Evolutionary conservation across 2,329 filamentous ascomycete species (phyloP).

Genomic region (Immersiporthe knoxdaviesiana): DNA sequence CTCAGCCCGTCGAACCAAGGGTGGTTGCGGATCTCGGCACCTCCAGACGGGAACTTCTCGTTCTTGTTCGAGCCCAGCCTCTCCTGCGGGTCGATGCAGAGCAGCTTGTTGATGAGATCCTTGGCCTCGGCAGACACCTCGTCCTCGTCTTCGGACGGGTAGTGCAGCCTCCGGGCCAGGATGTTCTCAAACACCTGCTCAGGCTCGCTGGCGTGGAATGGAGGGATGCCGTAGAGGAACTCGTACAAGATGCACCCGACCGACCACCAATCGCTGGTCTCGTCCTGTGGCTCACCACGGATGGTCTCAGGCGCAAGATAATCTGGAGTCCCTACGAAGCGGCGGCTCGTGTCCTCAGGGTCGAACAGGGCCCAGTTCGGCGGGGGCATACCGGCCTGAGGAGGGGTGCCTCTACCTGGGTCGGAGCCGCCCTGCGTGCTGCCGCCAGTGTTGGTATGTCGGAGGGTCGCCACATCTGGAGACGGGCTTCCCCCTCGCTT

Average conservation of each 20-base stretch:
- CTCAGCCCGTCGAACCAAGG: constrained; percentile 86
- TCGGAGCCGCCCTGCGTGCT: constrained; percentile 48
- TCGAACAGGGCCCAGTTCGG: constrained; percentile 94
- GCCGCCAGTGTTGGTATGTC: constrained; percentile 52
- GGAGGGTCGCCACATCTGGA: constrained; percentile 74
- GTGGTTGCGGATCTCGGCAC: constrained; percentile 87
- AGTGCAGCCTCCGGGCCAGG: constrained; percentile 83
- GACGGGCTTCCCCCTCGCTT: constrained; percentile 73
- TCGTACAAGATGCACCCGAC: constrained; percentile 98
- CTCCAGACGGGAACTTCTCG: constrained; percentile 81
- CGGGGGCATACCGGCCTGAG: constrained; percentile 74
- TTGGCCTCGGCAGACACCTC: constrained; percentile 85
- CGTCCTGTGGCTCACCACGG: constrained; percentile 91
- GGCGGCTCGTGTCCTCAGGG: constrained; percentile 87
- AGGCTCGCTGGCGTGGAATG: constrained; percentile 87
- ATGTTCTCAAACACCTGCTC: constrained; percentile 98
- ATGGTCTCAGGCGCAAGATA: constrained; percentile 98
- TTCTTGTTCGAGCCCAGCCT: constrained; percentile 84
- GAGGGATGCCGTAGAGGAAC: constrained; percentile 89
- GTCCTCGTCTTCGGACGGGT: constrained; percentile 82
- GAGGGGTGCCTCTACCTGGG: constrained; percentile 62
- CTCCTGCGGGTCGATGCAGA: constrained; percentile 81
- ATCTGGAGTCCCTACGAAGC: constrained; percentile 95
- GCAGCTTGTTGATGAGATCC: constrained; percentile 89
- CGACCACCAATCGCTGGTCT: constrained; percentile 99